Conservation (phyloP, 331 rosid genomes). For the Ulmus americana region DNA sequence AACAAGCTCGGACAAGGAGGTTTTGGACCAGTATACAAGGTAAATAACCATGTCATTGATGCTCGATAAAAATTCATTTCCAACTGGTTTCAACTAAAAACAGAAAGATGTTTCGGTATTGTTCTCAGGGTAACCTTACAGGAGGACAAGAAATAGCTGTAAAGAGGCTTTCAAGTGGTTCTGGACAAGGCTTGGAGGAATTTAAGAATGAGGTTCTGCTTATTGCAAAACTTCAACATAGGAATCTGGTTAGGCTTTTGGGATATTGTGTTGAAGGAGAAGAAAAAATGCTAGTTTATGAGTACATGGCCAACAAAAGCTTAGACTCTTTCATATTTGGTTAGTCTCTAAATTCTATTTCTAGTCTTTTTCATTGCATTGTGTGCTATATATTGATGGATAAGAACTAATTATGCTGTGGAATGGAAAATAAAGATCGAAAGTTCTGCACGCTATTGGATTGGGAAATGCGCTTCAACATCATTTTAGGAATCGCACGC, state of each 20-base stretch:
- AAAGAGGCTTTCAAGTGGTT: slow-evolving; percentile 40
- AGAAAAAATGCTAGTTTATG: slow-evolving; percentile 38
- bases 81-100: slow-evolving; percentile 1
- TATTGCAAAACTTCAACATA: slow-evolving; percentile 39
- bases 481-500: slow-evolving; percentile 38
- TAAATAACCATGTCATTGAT: slow-evolving; percentile 1
- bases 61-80: not conserved
- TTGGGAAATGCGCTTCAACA: slow-evolving; percentile 35
- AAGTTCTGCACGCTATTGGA: slow-evolving; percentile 24
- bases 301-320: slow-evolving; percentile 42
- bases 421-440: slow-evolving; percentile 25
- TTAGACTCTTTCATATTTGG: slow-evolving; percentile 42
- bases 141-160: slow-evolving; percentile 36
- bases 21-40: slow-evolving; percentile 43
- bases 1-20: slow-evolving; percentile 46
- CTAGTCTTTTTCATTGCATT: not conserved
- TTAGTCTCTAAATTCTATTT: slow-evolving; percentile 2
- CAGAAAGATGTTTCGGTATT: not conserved
- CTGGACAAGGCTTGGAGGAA: slow-evolving; percentile 43
- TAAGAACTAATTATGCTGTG: slow-evolving; percentile 1
- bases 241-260: slow-evolving; percentile 40
- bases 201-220: slow-evolving; percentile 37
- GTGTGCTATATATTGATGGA: not conserved
- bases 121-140: slow-evolving; percentile 29
- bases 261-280: slow-evolving; percentile 43